Percentiles rank a stretch among this genome's conserved stretches.
These are phyloP conservation scores for Symbiodinium natans DNA, from an alignment of 73 alveolate species.

Conservation along the genomic window DNA sequence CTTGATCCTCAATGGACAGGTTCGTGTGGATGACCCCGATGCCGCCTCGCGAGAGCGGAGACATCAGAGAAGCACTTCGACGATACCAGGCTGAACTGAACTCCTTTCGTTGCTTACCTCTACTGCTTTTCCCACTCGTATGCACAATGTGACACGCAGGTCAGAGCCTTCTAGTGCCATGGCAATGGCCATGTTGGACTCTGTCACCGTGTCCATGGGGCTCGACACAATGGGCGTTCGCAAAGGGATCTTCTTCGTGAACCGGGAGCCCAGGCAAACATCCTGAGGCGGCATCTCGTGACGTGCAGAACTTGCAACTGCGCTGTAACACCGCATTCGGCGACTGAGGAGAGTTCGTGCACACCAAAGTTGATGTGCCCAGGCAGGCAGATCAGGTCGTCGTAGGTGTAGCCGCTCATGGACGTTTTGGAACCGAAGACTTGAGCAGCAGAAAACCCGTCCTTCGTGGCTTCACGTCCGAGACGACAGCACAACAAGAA, in stretches of 20 bases:
- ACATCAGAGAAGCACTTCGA: neutral
- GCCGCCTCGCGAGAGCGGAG: conserved; percentile 43
- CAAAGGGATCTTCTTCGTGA: conserved; percentile 67
- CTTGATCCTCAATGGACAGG: conserved; percentile 63
- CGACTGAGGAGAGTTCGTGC: neutral
- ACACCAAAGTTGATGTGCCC: conserved; percentile 91
- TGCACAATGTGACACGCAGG: too few species aligned
- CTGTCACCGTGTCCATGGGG: conserved; percentile 95
- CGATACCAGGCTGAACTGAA: neutral
- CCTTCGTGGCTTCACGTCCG: neutral
- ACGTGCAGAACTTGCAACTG: neutral
- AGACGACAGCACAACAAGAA: neutral
- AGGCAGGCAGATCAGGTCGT: conserved; percentile 85
- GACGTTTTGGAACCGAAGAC: conserved; percentile 40
- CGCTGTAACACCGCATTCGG: neutral
- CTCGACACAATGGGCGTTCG: conserved; percentile 92
- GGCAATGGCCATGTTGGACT: conserved; percentile 94
- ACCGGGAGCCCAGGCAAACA: conserved; percentile 60
- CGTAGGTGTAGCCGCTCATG: conserved; percentile 91
- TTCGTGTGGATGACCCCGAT: conserved; percentile 94
- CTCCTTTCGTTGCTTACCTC: neutral
- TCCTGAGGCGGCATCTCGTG: neutral
- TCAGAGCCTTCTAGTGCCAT: conserved; percentile 63
- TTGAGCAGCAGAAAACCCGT: conserved; percentile 50
- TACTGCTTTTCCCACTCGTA: neutral